Base-by-base conservation (phyloP, 129 eudicot species). In the Saposhnikovia divaricata region DNA sequence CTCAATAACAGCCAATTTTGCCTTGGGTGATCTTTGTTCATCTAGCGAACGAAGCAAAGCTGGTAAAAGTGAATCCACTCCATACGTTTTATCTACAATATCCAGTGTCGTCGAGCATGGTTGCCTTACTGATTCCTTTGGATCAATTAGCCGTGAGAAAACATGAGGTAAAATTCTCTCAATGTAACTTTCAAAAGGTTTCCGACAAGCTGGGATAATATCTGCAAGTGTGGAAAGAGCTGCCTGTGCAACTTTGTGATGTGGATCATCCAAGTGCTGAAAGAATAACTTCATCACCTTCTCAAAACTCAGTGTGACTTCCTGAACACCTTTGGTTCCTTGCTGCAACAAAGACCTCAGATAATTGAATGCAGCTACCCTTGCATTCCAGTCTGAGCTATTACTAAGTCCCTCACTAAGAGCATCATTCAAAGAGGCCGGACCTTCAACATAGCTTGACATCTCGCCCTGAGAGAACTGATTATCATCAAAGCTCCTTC, bases 191-290 rank as follows among this genome's bases (percentile, higher is more conserved):
- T 95, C 99, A 76, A 95, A 95, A 14, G 93, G 94, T 89, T 86
- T 95, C 80, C 89, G 83, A 82, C 99, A 95, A 80, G 97, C 83
- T 21, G 99, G 96, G 57, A 95, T 95, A 63, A 95, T 85, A 63
- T 95, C 99, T 9, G 97, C 97, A 77, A 92, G 97, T 75, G 99
- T 89, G 43, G 91, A 92, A 39, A 95, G 87, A 68, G 99, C 97
- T 31, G 99, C 99, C 78, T 95, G 99, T 45, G 98, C 99, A 57
- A 95, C 99, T 89, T 95, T 95, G 81, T 95, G 99, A 83, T 95
- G 99, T 9, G 99, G 99, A 82, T 95, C 99, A 82, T 92, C 96
- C 84, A 95, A 83, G 70, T 95, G 97, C 86, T 89, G 92, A 80
- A 95, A 95, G 83, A 92, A 95, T 79, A 95, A 85, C 79, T 92